Percentiles rank a stretch among this genome's conserved stretches.
Evolutionary conservation across 139 green algal species (phyloP).

Genomic region (Chlorella sp.): DNA sequence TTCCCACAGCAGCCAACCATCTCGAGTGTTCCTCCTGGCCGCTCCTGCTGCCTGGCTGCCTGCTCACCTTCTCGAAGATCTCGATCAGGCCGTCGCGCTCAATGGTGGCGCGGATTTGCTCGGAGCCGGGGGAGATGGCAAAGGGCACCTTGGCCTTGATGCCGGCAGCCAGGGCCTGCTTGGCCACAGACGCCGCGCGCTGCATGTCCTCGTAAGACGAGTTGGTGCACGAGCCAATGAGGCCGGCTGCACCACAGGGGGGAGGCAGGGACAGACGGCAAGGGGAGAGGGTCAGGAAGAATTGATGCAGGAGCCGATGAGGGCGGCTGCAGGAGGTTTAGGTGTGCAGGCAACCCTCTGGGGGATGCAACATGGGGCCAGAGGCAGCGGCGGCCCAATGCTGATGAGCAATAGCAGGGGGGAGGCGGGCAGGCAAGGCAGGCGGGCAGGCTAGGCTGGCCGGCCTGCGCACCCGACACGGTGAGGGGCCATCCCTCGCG

Average conservation of each 20-base stretch:
- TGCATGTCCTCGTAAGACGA: conserved; percentile 95
- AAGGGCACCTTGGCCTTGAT: conserved; percentile 95
- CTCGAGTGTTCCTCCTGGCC: background rate
- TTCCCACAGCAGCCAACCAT: background rate
- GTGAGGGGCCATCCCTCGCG: conserved; percentile 82
- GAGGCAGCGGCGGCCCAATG: too few relatives aligned
- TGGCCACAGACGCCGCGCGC: conserved; percentile 80
- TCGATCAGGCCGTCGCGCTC: conserved; percentile 91
- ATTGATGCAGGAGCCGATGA: conserved; percentile 92
- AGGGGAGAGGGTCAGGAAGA: too few relatives aligned
- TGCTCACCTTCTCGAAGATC: conserved; percentile 80
- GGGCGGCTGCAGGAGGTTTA: conserved; percentile 82
- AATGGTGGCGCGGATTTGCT: conserved; percentile 97
- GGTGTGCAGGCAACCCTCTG: too few relatives aligned
- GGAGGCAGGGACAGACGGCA: background rate
- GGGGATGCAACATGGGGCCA: too few relatives aligned
- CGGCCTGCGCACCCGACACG: conserved; percentile 32
- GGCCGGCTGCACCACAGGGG: conserved; percentile 66
- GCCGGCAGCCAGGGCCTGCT: conserved; percentile 83
- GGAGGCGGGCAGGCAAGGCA: background rate
- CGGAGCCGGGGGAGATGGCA: conserved; percentile 89
- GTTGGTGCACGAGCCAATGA: conserved; percentile 97
- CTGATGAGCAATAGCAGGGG: too few relatives aligned
- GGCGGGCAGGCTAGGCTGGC: background rate
- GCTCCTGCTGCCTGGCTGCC: background rate